Percentiles rank a stretch among this genome's conserved stretches.
Conservation (phyloP, 352 stramenopile species). For the Phytophthora megakarya region DNA sequence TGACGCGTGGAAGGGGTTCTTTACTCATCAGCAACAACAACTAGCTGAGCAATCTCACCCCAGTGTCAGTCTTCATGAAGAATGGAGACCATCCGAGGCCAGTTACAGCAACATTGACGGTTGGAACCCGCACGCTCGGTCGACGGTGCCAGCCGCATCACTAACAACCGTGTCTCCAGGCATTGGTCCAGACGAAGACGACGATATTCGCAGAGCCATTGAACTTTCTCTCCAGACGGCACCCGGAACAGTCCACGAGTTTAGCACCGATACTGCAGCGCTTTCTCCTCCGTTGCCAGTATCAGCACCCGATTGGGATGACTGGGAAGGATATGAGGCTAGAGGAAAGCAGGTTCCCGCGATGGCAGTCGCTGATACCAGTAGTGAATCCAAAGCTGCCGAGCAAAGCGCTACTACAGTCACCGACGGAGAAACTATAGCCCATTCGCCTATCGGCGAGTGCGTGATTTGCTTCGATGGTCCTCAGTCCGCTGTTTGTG, state of each 20-base stretch:
- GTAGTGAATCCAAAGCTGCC: conserved; percentile 4
- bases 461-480: conserved; percentile 85
- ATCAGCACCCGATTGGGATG: conserved; percentile 55
- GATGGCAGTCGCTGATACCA: conserved; percentile 2
- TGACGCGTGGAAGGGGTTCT: conserved; percentile 67
- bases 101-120: conserved; percentile 9
- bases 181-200: conserved; percentile 44
- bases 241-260: background rate
- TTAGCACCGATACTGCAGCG: conserved; percentile 3
- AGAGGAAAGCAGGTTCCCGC: conserved; percentile 5
- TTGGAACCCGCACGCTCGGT: conserved; percentile 13
- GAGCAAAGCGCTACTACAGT: conserved; percentile 35
- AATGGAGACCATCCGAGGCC: conserved; percentile 2
- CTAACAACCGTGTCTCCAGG: conserved; percentile 9
- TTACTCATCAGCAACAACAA: conserved; percentile 55
- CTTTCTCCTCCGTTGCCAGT: conserved; percentile 37
- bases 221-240: conserved; percentile 55
- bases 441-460: conserved; percentile 60
- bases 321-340: conserved; percentile 19
- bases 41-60: conserved; percentile 7
- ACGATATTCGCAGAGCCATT: conserved; percentile 60
- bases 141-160: background rate
- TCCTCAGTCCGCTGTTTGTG: conserved; percentile 72
- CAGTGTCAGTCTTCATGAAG: conserved; percentile 4
- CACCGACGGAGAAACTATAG: conserved; percentile 40